These are phyloP conservation scores for Pseudocercospora pini-densiflorae DNA, from an alignment of 2,329 filamentous ascomycete species.

Conservation along the genomic window DNA sequence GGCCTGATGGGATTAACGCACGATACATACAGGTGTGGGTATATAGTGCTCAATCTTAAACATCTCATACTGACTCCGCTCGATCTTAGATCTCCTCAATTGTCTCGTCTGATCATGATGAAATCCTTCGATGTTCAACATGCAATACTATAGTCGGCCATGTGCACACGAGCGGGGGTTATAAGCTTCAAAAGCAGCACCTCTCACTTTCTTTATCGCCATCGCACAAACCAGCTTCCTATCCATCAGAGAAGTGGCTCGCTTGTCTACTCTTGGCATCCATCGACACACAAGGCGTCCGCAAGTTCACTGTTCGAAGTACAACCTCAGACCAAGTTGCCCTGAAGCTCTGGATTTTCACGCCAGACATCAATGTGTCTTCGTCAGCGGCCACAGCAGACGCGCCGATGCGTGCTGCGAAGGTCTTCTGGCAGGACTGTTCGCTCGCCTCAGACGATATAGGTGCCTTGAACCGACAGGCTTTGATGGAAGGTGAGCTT, in stretches of 20 bases:
- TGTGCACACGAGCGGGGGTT: conserved; percentile 52
- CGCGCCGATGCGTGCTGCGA: conserved; percentile 58
- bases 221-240: conserved; percentile 15
- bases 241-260: conserved; percentile 49
- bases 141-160: conserved; percentile 44
- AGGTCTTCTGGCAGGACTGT: conserved; percentile 56
- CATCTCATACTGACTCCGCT: conserved; percentile 15
- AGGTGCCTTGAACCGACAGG: conserved; percentile 23
- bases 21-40: conserved; percentile 38
- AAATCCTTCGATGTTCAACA: conserved; percentile 40
- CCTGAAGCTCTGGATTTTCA: conserved; percentile 61
- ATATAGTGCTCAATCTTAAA: neutral
- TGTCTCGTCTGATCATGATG: neutral
- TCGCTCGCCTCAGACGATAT: conserved; percentile 15
- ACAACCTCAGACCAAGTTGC: conserved; percentile 1
- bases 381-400: conserved; percentile 42
- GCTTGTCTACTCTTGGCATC: conserved; percentile 61
- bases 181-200: conserved; percentile 37
- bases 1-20: conserved; percentile 37
- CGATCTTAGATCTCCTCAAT: conserved; percentile 7
- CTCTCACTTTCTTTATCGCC: conserved; percentile 30
- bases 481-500: conserved; percentile 35
- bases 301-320: conserved; percentile 65
- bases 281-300: conserved; percentile 60
- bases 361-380: conserved; percentile 62